Base-by-base conservation (phyloP, 345 rosid genomes). In the Hypericum perforatum region DNA sequence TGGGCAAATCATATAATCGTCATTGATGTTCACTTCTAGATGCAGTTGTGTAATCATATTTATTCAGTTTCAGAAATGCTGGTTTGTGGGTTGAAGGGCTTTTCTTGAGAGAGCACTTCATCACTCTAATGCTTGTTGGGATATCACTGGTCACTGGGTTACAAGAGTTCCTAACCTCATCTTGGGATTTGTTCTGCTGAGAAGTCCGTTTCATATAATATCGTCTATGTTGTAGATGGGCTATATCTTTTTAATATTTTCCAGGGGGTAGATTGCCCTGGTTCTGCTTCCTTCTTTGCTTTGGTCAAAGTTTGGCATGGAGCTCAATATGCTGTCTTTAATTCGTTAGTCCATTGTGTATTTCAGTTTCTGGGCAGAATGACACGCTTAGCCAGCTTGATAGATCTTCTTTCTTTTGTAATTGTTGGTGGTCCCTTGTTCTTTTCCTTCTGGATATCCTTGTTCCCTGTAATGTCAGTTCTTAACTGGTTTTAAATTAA, bases 41-140 rank as follows among this genome's bases (percentile, higher is more conserved):
- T 53, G 64, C 47, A 64, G 76, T 52, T 72, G 67, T 71, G 68
- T 74, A 71, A 68, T 78, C 14, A 39, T 65, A 74, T 74, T 70
- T 77, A 67, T 71, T 79, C 76, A 79, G 74, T 67, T 82, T 82
- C 85, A 82, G 89, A 82, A 76, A 66, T 70, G 75, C 77, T 59
- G 75, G 70, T 69, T 77, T 76, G 81, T 60, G 66, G 68, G 68
- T 22, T 74, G 70, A 60, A 72, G 74, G 68, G 63, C 78, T 70
- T 76, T 75, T 78, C 75, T 68, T 78, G 64, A 71, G 70, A 73
- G 78, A 64, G 70, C 72, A 65, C 57, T 64, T 64, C 70, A 49
- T 68, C 75, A 61, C 32, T 76, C 76, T 68, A 77, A 70, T 77
- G 77, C 75, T 66, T 75, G 67, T 67, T 74, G 74, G 47, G 62